Evolutionary conservation across 1,284 basidiomycete genomes (phyloP), one percentile per base, ranked within the genome.

Genomic region (Porogramme epimiltina): DNA sequence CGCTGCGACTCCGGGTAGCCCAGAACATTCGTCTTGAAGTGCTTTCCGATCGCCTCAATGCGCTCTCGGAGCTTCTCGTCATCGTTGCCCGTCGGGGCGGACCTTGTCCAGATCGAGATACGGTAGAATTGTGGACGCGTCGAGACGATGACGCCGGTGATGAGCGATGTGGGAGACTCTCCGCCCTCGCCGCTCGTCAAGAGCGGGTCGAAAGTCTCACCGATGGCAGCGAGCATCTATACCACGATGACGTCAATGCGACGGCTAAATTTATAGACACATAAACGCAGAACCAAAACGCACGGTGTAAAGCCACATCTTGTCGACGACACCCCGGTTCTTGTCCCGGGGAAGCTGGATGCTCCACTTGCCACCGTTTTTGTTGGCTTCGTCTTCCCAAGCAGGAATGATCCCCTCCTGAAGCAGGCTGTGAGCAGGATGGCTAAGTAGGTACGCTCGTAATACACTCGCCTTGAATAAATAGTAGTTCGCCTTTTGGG

Each of bases 401-500:
- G 94, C 94, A 16, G 94, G 94, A 63, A 95, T 95, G 65, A 98
- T 95, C 33, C 89, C 91, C 65, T 94, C 91, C 91, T 95, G 62
- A 57, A 3, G 36, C 36, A 20, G 33, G 19, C 16, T 38, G 13
- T 52, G 26, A 43, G 31, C 25, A 23, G 49, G 33, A 22, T 25
- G 39, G 24, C 37, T 19, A 26, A 28, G 20, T 34, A 8, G 61
- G 69, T n/a, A 20, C 52, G 31, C 3, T 11, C 9, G 19, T 6
- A 33, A n/a, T n/a, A 4, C 23, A 47, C 66, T 16, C 18, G 82
- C 89, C 81, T 98, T 98, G 87, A 99, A 99, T 55, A 99, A 81
- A 77, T 99, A 99, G 73, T 99, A 99, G 71, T 99, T 99, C 33
- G 95, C 94, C 76, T 95, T 98, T 73, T 88, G 87, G 33, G 94